Evolutionary conservation across 2,329 filamentous ascomycete genomes (phyloP), one percentile per base, ranked within the genome.

Genomic region (Fusarium fujikuroi): DNA sequence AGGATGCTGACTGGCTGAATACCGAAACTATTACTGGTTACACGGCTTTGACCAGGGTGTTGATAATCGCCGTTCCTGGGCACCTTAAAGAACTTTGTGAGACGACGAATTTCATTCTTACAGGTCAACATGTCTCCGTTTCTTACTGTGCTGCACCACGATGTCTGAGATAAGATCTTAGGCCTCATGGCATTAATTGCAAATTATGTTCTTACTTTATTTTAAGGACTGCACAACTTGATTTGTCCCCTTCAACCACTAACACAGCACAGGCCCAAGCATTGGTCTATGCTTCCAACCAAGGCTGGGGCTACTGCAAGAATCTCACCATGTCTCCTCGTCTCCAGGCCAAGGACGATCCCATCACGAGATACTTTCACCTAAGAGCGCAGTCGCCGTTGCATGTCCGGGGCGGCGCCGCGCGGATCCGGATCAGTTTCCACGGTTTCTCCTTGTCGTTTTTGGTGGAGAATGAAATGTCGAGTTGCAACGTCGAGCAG

Each of bases 311-410:
- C 37, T 63, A 40, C 39, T 53, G 53, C 60, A 57, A 40, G 44
- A 72, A 47, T 69, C 69, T 69, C 63, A 60, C 54, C 66, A 66
- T n/a, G 28, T 52, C 54, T 70, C 43, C 60, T 49, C 56, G 30
- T 62, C 37, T 44, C 40, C 59, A 49, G 43, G 37, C 15, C 36
- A 37, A 43, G 44, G 47, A 47, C 59, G 63, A 75, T 76, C 59
- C 39, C 56, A 78, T 78, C 73, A 78, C 75, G 75, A 78, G 64
- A 78, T 76, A 66, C 63, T 71, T 77, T 77, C 73, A 78, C 75
- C 66, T 77, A 77, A 77, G 62, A 69, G 37, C 52, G 59, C 65
- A 47, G 58, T n/a, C 42, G 32, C 34, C n/a, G 59, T 57, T 63
- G 54, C 64, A 69, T 62, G 36, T 39, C 57, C 57, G 43, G 65